A percentile compares a stretch with the other conserved stretches of the same genome.
Evolutionary conservation across 169 alveolate species (phyloP).

Genomic region (Eimeria praecox): DNA sequence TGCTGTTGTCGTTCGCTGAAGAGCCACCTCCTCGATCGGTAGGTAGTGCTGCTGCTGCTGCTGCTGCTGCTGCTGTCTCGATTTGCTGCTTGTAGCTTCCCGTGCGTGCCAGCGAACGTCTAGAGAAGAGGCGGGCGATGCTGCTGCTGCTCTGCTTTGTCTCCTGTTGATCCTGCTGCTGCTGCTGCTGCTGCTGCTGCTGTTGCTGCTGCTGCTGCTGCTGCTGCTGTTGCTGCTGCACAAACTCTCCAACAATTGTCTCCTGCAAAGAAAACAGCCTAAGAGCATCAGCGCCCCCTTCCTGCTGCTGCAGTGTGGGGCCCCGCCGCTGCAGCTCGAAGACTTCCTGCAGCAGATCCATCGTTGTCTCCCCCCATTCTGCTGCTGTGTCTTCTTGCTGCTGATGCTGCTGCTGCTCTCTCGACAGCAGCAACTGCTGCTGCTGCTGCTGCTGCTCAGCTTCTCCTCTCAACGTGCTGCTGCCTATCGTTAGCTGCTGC

Average conservation of each 20-base stretch:
- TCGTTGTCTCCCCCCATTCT: constrained; percentile 7
- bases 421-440: background rate
- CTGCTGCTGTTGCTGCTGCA: background rate
- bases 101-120: background rate
- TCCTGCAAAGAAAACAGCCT: background rate
- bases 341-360: background rate
- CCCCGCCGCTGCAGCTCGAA: background rate
- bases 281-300: background rate
- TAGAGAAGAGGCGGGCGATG: background rate
- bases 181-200: background rate
- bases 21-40: no score
- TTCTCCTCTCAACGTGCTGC: background rate
- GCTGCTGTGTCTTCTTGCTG: constrained; percentile 15
- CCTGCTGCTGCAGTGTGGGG: background rate
- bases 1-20: background rate
- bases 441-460: background rate
- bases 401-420: background rate
- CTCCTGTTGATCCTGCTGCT: background rate
- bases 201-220: background rate
- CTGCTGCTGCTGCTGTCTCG: background rate
- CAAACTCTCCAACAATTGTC: background rate
- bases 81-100: background rate
- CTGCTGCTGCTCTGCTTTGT: background rate
- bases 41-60: background rate
- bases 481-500: background rate